Percentiles rank a stretch among this genome's conserved stretches.
Conservation (phyloP, 208 protist species). For the Leptomonas pyrrhocoris region DNA sequence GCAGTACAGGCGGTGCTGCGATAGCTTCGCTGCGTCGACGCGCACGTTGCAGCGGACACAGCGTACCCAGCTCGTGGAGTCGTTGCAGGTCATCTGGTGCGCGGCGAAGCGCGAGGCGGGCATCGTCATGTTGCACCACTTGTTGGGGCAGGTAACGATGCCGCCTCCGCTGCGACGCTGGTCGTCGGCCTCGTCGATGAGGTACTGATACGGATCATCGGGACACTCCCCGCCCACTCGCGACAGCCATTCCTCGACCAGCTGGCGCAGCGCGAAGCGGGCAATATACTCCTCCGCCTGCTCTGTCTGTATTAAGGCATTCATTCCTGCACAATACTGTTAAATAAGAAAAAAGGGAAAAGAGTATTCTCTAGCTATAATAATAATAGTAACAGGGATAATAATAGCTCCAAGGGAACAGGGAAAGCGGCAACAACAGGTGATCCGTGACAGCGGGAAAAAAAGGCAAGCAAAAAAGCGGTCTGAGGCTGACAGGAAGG, state of each 20-base stretch:
- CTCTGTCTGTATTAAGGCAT: conserved; percentile 19
- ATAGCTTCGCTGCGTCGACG: conserved; percentile 57
- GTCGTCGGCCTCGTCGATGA: conserved; percentile 57
- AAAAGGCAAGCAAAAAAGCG: too few relatives aligned
- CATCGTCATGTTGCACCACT: conserved; percentile 81
- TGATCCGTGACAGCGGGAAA: too few relatives aligned
- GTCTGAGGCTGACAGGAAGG: too few relatives aligned
- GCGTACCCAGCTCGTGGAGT: conserved; percentile 60
- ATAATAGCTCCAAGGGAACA: too few relatives aligned
- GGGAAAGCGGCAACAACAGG: too few relatives aligned
- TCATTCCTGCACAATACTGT: too few relatives aligned
- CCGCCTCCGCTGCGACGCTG: conserved; percentile 60
- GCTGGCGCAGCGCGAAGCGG: conserved; percentile 67
- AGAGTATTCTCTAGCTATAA: too few relatives aligned
- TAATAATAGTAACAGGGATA: too few relatives aligned
- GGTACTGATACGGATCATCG: conserved; percentile 62
- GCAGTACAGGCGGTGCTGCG: conserved; percentile 66
- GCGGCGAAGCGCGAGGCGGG: conserved; percentile 41
- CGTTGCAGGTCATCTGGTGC: conserved; percentile 53
- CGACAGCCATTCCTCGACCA: conserved; percentile 72
- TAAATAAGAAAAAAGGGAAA: conserved; percentile 15
- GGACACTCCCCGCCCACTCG: conserved; percentile 45
- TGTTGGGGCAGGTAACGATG: conserved; percentile 77
- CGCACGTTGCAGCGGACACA: conserved; percentile 75
- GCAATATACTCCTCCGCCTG: conserved; percentile 53